Conservation (phyloP, 345 rosid species). For the Ceriops tagal region DNA sequence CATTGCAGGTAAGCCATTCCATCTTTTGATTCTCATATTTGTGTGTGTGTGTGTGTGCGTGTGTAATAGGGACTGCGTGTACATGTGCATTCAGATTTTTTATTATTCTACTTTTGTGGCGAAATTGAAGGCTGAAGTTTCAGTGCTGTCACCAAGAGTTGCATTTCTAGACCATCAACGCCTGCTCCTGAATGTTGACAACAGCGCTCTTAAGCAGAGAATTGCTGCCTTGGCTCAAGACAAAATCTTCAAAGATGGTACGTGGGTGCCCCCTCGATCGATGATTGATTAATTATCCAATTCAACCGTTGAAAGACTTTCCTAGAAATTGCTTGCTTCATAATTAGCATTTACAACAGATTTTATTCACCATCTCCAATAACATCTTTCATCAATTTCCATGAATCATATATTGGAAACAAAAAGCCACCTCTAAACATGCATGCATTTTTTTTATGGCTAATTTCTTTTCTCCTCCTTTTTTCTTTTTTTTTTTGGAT, state of each 20-base stretch:
- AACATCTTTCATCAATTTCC: too few relatives aligned
- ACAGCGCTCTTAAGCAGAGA: conserved; percentile 36
- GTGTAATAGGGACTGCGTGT: not conserved
- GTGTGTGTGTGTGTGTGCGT: too few relatives aligned
- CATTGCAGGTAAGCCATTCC: conserved; percentile 24
- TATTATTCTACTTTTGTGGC: not conserved
- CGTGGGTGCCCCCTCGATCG: not conserved
- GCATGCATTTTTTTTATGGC: too few relatives aligned
- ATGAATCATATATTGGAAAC: too few relatives aligned
- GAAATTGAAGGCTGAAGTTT: conserved; percentile 26
- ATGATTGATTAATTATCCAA: too few relatives aligned
- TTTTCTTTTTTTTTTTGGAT: too few relatives aligned
- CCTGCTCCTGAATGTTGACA: conserved; percentile 31
- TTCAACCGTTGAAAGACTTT: too few relatives aligned
- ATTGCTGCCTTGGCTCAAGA: conserved; percentile 37
- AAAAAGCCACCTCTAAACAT: too few relatives aligned
- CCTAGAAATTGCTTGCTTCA: too few relatives aligned
- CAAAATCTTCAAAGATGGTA: conserved; percentile 36
- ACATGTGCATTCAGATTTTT: not conserved
- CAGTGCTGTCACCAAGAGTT: conserved; percentile 33
- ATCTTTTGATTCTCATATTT: not conserved
- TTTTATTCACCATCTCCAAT: too few relatives aligned
- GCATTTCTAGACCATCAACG: conserved; percentile 35
- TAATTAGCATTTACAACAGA: too few relatives aligned
- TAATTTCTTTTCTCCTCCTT: too few relatives aligned